These are phyloP conservation scores for Claviceps humidiphila DNA, from an alignment of 2,329 filamentous ascomycete genomes.

Conservation along the genomic window DNA sequence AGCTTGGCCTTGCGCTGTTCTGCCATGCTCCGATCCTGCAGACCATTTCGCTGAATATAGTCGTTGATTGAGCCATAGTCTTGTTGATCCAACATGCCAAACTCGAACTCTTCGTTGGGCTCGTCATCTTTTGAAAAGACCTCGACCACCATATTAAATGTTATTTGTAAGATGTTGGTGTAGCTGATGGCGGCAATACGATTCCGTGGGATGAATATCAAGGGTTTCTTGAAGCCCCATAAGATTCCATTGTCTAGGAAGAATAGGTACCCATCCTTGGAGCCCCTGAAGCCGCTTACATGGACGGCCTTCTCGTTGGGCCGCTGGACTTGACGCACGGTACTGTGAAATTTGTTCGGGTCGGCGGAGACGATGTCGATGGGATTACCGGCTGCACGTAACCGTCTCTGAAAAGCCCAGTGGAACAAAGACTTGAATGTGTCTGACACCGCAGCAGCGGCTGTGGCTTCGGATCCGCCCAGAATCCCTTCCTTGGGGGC, in stretches of 20 bases:
- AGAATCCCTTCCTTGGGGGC: conserved; percentile 48
- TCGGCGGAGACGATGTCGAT: conserved; percentile 39
- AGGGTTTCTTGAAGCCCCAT: conserved; percentile 58
- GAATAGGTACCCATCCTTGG: conserved; percentile 56
- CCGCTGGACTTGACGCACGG: conserved; percentile 42
- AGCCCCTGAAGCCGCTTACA: conserved; percentile 52
- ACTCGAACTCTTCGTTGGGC: conserved; percentile 48
- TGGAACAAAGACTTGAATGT: conserved; percentile 45
- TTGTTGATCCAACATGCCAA: conserved; percentile 56
- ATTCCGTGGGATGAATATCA: conserved; percentile 49
- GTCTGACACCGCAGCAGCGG: conserved; percentile 43
- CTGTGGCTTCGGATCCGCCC: conserved; percentile 32
- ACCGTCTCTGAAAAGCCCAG: conserved; percentile 42
- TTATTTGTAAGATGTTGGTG: conserved; percentile 53
- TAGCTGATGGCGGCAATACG: conserved; percentile 52
- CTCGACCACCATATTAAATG: conserved; percentile 55
- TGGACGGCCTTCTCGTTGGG: conserved; percentile 51
- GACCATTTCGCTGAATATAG: conserved; percentile 46
- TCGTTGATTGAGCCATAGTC: conserved; percentile 52
- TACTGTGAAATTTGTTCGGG: conserved; percentile 43
- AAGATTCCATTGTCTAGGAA: conserved; percentile 54
- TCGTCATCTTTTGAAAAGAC: conserved; percentile 36
- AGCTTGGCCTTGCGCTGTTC: conserved; percentile 53
- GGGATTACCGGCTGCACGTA: conserved; percentile 34
- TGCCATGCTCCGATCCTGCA: conserved; percentile 57